A percentile compares a stretch with the other conserved stretches of the same genome.
Conservation (phyloP, 805 yeast genomes). For the Clavispora santaluciae region DNA sequence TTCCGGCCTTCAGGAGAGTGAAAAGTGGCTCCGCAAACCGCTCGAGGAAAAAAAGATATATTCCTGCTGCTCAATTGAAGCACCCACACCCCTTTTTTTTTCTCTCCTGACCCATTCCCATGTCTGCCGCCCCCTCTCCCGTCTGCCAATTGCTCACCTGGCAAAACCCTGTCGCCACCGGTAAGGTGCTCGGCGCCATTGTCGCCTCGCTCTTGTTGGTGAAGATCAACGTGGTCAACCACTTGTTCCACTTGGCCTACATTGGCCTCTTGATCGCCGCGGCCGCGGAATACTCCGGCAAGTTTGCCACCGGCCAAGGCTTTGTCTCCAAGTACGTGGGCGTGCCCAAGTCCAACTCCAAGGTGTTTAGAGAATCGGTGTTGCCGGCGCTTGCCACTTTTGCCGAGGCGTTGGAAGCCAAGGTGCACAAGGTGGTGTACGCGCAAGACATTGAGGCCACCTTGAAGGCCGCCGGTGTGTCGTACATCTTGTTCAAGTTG, state of each 20-base stretch:
- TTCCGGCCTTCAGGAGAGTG: conserved; percentile 2
- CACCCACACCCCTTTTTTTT: background rate
- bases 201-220: conserved; percentile 50
- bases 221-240: conserved; percentile 60
- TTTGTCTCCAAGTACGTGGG: conserved; percentile 75
- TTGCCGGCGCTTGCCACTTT: conserved; percentile 42
- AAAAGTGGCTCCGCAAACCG: background rate
- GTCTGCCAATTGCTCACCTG: conserved; percentile 53
- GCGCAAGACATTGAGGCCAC: conserved; percentile 71
- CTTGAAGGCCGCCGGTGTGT: conserved; percentile 61
- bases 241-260: conserved; percentile 57
- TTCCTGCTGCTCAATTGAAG: background rate
- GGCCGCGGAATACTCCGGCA: conserved; percentile 71
- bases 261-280: conserved; percentile 61
- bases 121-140: conserved; percentile 4
- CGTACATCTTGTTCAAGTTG: conserved; percentile 64
- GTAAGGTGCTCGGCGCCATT: conserved; percentile 65
- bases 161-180: conserved; percentile 74
- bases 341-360: conserved; percentile 35
- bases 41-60: background rate
- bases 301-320: conserved; percentile 71
- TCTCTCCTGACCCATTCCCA: background rate
- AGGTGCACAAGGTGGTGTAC: conserved; percentile 53
- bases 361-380: conserved; percentile 29
- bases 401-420: conserved; percentile 48